Evolutionary conservation across 192 early-diverging fungal genomes (phyloP), one percentile per base, ranked within the genome.

Genomic region (Linnemannia schmuckeri): DNA sequence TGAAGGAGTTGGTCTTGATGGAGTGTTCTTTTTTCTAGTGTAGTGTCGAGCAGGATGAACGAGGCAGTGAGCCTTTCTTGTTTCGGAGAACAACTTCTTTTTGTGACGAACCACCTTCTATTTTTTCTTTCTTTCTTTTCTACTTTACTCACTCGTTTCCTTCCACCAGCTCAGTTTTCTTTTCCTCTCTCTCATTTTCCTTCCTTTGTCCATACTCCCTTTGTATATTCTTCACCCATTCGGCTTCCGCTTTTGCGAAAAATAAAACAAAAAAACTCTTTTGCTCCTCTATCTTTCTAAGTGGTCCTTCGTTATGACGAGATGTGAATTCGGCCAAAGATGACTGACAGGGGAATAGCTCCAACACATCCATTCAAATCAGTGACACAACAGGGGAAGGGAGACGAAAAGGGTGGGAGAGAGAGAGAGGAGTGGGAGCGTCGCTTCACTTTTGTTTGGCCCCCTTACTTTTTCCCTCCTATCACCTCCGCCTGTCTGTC

Each of bases 131-230:
- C 18, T 20, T 63, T 12, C 5, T 10, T 66, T 33, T 66, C 30
- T 66, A 15, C 13, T 18, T 3, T 18, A 52, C 17, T 10, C 8
- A 10, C 27, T n/a, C 27, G 27, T 61, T 61, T 61, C n/a, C 24
- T 61, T 61, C 27, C 17, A 0, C 27, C 55, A 6, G 18, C 24
- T 20, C 22, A 9, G 6, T 30, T 66, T 63, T 66, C 61, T 41
- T 38, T 42, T 41, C 41, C 37, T 71, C 40, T 33, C 33, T 20
- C 22, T 69, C 35, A 30, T 69, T 8, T 22, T n/a, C 15, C 15
- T 71, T 41, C 69, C 18, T 47, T 42, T 73, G 72, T 46, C 44
- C 42, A 46, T 73, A 46, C 72, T 38, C 37, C 37, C 41, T 66
- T 66, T 66, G 61, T 66, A 66, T 35, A 66, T 66, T 66, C 61